Conservation (phyloP, 2,329 filamentous ascomycete species). For the Diaporthe sp. region DNA sequence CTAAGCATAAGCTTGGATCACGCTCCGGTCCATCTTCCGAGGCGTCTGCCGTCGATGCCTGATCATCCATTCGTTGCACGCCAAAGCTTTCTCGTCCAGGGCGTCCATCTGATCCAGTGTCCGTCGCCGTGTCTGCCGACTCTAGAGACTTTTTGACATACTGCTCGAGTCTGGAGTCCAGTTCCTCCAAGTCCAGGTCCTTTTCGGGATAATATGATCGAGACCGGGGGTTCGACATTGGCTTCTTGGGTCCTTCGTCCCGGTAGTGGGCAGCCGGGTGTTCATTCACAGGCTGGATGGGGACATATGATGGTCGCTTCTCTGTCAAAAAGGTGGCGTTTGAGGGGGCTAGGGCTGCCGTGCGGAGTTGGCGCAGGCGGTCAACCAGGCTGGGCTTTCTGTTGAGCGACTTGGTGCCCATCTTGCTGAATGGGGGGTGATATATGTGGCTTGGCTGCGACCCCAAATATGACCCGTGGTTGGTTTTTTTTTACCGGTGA, state of each 20-base stretch:
- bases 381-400: constrained; percentile 32
- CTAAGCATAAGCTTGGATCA: constrained; percentile 6
- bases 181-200: constrained; percentile 12
- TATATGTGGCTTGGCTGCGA: background rate
- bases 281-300: background rate
- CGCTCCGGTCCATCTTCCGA: constrained; percentile 6
- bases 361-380: constrained; percentile 28
- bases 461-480: background rate
- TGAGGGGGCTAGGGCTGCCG: background rate
- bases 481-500: background rate
- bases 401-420: background rate
- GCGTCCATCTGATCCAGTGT: background rate
- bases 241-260: background rate
- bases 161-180: constrained; percentile 27
- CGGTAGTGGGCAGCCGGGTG: background rate
- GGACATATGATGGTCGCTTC: constrained; percentile 1
- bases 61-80: background rate
- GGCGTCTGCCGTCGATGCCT: background rate
- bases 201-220: background rate
- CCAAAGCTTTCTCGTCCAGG: background rate
- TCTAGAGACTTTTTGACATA: background rate
- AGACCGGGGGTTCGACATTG: background rate
- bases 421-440: background rate
- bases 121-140: background rate
- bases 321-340: background rate